Evolutionary conservation across 202 grass and related monocot species (phyloP), one percentile per base, ranked within the genome.

Genomic region (Schoenoplectus triqueter): DNA sequence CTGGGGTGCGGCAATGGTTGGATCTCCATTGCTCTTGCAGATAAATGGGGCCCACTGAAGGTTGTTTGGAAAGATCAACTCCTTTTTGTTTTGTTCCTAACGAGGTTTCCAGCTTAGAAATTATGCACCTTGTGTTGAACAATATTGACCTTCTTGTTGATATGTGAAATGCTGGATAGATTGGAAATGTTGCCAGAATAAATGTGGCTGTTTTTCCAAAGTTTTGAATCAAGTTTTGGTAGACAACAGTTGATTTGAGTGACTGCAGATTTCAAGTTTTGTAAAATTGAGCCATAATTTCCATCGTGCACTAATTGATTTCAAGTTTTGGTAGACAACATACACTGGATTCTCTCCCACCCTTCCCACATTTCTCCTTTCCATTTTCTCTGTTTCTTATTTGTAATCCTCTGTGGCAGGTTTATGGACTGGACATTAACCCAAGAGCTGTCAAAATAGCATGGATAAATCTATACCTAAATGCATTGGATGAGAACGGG

Each of bases 381-480:
- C 2, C 6, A 17, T 61, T 67, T 51, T 67, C 17, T 49, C 67
- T 52, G 51, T 49, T 4, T 82, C 61, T 82, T 50, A 66, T 67
- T n/a, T 82, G 59, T 82, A 56, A 68, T 83, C 3, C 45, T 57
- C 10, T 83, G 17, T 90, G 69, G 45, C 89, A 98, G 96, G 93
- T 98, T 40, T 98, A 95, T 81, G 96, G 96, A 60, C 80, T 98
- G 61, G 96, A 98, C 90, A 98, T 98, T 89, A 98, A 98, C 87
- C 96, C 96, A 83, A 91, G 96, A 79, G 96, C 96, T 86, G 87
- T 98, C 80, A 98, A 98, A 85, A 91, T 98, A 86, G 93, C 96
- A 44, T 92, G 96, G 96, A 99, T 99, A 87, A 99, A 99, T 59
- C 89, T 99, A 47, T 99, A 95, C 87, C 82, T 99, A 87, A 99